Conservation (phyloP, 768 basidiomycete species). For the Neoboletus subvelutipes region DNA sequence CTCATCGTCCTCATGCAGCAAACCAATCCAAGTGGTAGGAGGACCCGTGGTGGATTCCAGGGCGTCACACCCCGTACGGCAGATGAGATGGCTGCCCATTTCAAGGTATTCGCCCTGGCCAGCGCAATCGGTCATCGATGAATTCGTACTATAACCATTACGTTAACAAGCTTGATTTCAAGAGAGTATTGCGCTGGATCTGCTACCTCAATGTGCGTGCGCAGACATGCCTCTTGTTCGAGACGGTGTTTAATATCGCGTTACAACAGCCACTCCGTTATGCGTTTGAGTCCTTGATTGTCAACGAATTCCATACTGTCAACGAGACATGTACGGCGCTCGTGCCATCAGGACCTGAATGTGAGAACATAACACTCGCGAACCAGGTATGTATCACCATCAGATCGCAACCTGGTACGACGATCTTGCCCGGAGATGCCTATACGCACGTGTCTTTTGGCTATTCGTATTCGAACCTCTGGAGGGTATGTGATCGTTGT, state of each 20-base stretch:
- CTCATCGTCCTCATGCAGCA: slow-evolving; percentile 24
- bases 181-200: slow-evolving; percentile 27
- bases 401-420: slow-evolving; percentile 41
- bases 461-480: slow-evolving; percentile 30
- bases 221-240: slow-evolving; percentile 34
- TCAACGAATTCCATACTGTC: slow-evolving; percentile 49
- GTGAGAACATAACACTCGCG: slow-evolving; percentile 29
- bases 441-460: slow-evolving; percentile 38
- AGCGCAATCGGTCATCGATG: slow-evolving; percentile 46
- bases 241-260: slow-evolving; percentile 32
- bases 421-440: slow-evolving; percentile 40
- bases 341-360: slow-evolving; percentile 35
- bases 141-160: slow-evolving; percentile 43
- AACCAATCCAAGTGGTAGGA: slow-evolving; percentile 63
- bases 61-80: slow-evolving; percentile 50
- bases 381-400: slow-evolving; percentile 45
- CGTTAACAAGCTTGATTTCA: slow-evolving; percentile 45
- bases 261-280: slow-evolving; percentile 33
- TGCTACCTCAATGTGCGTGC: slow-evolving; percentile 25
- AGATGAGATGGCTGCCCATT: slow-evolving; percentile 54
- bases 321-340: slow-evolving; percentile 37
- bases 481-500: slow-evolving; percentile 36
- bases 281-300: slow-evolving; percentile 32
- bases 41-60: slow-evolving; percentile 41
- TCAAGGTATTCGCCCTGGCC: slow-evolving; percentile 41